Percentiles rank a stretch among this genome's conserved stretches.
These are phyloP conservation scores for Clarireedia homoeocarpa DNA, from an alignment of 2,329 filamentous ascomycete species.

Conservation along the genomic window DNA sequence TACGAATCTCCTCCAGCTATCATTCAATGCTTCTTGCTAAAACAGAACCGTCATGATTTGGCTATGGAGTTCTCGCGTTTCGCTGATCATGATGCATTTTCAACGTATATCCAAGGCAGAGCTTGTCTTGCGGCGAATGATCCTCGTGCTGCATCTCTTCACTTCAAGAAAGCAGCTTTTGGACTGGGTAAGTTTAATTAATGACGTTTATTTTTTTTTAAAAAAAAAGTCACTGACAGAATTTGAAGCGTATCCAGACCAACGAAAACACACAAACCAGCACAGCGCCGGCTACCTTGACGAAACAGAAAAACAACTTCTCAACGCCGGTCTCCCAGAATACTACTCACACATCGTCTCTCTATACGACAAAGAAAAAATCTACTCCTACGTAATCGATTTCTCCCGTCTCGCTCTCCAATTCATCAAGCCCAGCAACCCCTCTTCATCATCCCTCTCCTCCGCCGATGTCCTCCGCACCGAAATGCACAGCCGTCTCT, in stretches of 20 bases:
- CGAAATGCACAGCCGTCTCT: conserved; percentile 76
- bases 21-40: conserved; percentile 55
- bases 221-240: conserved; percentile 10
- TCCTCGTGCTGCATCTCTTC: conserved; percentile 61
- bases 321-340: conserved; percentile 66
- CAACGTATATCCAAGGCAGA: conserved; percentile 77
- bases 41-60: conserved; percentile 51
- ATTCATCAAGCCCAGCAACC: conserved; percentile 34
- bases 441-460: not conserved
- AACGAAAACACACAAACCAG: conserved; percentile 31
- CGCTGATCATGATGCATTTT: conserved; percentile 51
- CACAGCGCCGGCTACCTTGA: conserved; percentile 63
- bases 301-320: conserved; percentile 61
- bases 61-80: conserved; percentile 51
- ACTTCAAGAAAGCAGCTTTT: conserved; percentile 77
- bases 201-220: not conserved
- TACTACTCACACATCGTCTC: conserved; percentile 84
- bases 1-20: conserved; percentile 54
- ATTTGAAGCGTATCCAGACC: conserved; percentile 19
- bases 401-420: conserved; percentile 73
- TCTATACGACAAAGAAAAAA: conserved; percentile 71
- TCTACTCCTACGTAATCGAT: conserved; percentile 74
- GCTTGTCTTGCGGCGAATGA: conserved; percentile 68
- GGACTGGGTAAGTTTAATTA: conserved; percentile 59
- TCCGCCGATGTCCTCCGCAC: conserved; percentile 37